Evolutionary conservation across 1,139 yeast species (phyloP), one percentile per base, ranked within the genome.

Genomic region (Geotrichum klebahnii): DNA sequence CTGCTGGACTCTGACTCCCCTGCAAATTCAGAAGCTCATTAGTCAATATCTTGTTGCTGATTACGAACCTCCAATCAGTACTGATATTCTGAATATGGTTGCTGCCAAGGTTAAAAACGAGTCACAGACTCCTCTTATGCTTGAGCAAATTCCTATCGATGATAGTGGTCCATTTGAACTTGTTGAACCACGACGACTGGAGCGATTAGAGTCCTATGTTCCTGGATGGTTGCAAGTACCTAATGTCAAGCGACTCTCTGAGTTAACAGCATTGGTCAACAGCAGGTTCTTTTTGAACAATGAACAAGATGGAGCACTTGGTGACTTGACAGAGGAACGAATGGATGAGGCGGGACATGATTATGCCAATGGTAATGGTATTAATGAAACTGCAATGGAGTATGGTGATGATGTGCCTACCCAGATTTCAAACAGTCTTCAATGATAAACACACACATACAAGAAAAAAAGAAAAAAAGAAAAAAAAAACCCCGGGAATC

Each of bases 141-240:
- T 82, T 59, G 76, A 80, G 56, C 77, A 81, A 22, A 77, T 83
- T 38, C 82, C 90, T 8, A 69, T 77, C 9, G 76, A 73, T 53
- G 77, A 75, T 52, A 69, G 82, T 57, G 96, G 96, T 1, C 90
- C 94, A 61, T 92, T 90, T 68, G 88, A 95, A 72, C 78, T 82
- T 55, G 84, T 88, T 51, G 85, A 80, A 54, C 83, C 94, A 44
- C 79, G 98, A 61, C 90, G 88, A 50, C 82, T 92, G 68, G 81
- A 87, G 52, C 79, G 89, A 64, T 90, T 94, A 46, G 97, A 92
- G 70, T 95, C 97, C 1, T 92, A 90, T 64, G 95, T 94, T 55
- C 99, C 99, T 37, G 94, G 95, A 1, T 86, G 95, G 88, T 74
- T 90, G 69, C 87, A 84, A 58, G 80, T 89, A 58, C 97, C 97